Evolutionary conservation across 192 early-diverging fungal species (phyloP).

Genomic region (Linnemannia schmuckeri): DNA sequence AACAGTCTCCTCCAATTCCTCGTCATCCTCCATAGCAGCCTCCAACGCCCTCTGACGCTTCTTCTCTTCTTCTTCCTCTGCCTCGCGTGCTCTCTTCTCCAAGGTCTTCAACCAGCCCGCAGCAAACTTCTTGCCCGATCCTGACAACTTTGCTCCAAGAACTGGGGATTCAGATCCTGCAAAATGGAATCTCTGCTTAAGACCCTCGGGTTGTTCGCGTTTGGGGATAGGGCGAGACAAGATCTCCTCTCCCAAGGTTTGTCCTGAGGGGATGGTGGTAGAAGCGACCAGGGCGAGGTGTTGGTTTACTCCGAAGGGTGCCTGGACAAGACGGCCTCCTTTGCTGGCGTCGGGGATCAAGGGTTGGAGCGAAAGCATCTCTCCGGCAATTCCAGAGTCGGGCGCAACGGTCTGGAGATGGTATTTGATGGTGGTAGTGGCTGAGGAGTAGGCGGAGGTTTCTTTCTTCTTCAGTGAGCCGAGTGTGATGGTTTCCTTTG

Average conservation of each 20-base stretch:
- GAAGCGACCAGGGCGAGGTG: constrained; percentile 42
- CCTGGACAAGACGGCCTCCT: constrained; percentile 37
- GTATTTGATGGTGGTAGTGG: constrained; percentile 38
- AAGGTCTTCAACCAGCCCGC: constrained; percentile 27
- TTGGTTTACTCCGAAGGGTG: constrained; percentile 29
- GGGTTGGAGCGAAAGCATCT: constrained; percentile 35
- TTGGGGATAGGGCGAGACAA: constrained; percentile 51
- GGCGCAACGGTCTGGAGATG: constrained; percentile 34
- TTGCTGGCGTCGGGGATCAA: constrained; percentile 35
- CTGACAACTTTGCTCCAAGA: constrained; percentile 32
- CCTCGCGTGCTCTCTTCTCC: constrained; percentile 22
- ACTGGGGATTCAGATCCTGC: constrained; percentile 60
- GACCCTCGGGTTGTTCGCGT: constrained; percentile 62
- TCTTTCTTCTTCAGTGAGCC: constrained; percentile 54
- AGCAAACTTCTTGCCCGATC: constrained; percentile 50
- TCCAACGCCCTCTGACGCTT: not conserved
- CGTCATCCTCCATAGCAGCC: constrained; percentile 23
- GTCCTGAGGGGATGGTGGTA: constrained; percentile 35
- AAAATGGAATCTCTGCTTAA: constrained; percentile 64
- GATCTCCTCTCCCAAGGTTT: constrained; percentile 58
- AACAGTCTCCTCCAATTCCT: constrained; percentile 2
- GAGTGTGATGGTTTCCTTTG: not conserved
- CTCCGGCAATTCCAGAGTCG: constrained; percentile 51
- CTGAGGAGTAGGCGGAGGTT: constrained; percentile 13
- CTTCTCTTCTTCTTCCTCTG: constrained; percentile 22